These are phyloP conservation scores for Fusarium sp. DNA, from an alignment of 2,329 filamentous ascomycete genomes.

Conservation along the genomic window DNA sequence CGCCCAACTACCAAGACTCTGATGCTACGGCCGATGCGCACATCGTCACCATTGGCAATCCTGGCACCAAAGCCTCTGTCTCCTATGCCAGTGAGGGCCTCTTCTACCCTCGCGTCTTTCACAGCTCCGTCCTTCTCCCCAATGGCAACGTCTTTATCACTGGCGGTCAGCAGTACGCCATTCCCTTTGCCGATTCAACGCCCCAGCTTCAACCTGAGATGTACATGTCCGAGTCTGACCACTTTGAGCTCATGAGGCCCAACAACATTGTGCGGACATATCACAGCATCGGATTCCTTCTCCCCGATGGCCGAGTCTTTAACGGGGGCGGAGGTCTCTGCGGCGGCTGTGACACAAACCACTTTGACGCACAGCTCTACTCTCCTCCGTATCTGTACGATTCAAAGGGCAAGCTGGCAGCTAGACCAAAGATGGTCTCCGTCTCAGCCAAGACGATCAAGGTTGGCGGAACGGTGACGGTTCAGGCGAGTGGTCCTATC, in stretches of 20 bases:
- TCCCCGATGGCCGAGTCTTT: slow-evolving; percentile 28
- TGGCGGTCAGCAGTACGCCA: slow-evolving; percentile 50
- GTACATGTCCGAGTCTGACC: slow-evolving; percentile 3
- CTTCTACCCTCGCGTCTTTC: slow-evolving; percentile 51
- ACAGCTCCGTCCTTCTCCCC: slow-evolving; percentile 58
- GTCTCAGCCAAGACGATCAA: slow-evolving; percentile 11
- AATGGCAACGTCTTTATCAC: slow-evolving; percentile 59
- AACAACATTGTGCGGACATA: slow-evolving; percentile 29
- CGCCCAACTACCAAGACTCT: slow-evolving; percentile 56
- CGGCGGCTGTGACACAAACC: slow-evolving; percentile 21
- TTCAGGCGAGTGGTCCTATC: slow-evolving; percentile 5
- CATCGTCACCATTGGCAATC: slow-evolving; percentile 57
- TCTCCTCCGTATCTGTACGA: slow-evolving; percentile 23
- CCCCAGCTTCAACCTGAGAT: slow-evolving; percentile 26
- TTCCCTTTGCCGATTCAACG: slow-evolving; percentile 30
- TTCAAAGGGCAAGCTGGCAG: slow-evolving; percentile 16
- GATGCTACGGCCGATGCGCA: slow-evolving; percentile 56
- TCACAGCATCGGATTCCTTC: slow-evolving; percentile 25
- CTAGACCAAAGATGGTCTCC: slow-evolving; percentile 14
- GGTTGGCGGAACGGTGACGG: slow-evolving; percentile 5
- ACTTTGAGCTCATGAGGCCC: slow-evolving; percentile 19
- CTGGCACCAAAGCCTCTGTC: slow-evolving; percentile 4
- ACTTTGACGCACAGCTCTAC: slow-evolving; percentile 36
- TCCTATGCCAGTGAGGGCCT: slow-evolving; percentile 21
- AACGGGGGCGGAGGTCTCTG: slow-evolving; percentile 33